Evolutionary conservation across 83 land plant genomes (phyloP), one percentile per base, ranked within the genome.

Genomic region (Larix sibirica): DNA sequence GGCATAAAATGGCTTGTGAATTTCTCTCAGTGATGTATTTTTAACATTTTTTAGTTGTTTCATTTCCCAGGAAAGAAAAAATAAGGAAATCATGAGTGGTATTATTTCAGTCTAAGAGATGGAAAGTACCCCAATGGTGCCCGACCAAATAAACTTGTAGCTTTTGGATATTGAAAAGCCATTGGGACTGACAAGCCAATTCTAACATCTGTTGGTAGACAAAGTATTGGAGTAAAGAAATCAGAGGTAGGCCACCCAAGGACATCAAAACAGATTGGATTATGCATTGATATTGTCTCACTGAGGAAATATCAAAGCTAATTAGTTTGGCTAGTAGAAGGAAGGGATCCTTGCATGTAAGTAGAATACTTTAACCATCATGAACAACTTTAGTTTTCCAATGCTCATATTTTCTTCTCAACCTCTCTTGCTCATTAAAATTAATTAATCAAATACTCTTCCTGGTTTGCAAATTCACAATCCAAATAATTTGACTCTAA

Each of bases 321-420:
- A 74, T 4, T 9, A 74, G 14, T 74, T 44, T 10, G 0, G 47
- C 26, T 21, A 10, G 23, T 58, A 74, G 58, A 4, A 74, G 58
- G 12, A 74, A 74, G n/a, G 77, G 77, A 74, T 74, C 77, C 24
- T n/a, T 74, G 77, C 16, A 56, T n/a, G 77, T 74, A 74, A 74
- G 56, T 68, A 68, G 56, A 50, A 50, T 2, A 50, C 10, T 50
- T 50, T 50, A 50, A 14, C 56, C 13, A 50, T 10, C 10, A 50
- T 10, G 56, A 50, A 10, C 13, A 50, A 10, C 56, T 50, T 50
- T 50, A 50, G 56, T 50, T 50, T 50, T 2, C 56, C 56, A 50
- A 12, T 50, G 56, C 2, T 50, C 2, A 0, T 50, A 50, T 50
- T 50, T 12, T 12, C 56, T 50, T 3, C 56, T 50, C 2, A 10